Conservation (phyloP, 192 early-diverging fungal genomes). For the Pilaira anomala region DNA sequence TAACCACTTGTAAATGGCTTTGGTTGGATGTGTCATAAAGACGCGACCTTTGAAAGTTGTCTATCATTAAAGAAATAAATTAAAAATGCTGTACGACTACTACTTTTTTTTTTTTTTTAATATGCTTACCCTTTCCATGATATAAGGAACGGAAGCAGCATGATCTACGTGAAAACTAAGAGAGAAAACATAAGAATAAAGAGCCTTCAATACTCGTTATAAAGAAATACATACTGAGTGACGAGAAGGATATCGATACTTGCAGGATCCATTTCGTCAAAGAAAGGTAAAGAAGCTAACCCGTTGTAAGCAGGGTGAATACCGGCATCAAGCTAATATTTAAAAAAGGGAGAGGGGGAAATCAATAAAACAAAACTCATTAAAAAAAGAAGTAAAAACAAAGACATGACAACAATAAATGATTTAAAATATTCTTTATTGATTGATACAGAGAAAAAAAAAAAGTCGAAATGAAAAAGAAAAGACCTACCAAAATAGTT, state of each 20-base stretch:
- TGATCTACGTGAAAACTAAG: constrained; percentile 95
- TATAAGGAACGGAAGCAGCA: constrained; percentile 93
- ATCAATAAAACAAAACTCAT: no score
- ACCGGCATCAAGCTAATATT: constrained; percentile 91
- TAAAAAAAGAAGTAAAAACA: no score
- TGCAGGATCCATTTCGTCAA: constrained; percentile 90
- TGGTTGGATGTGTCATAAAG: constrained; percentile 99
- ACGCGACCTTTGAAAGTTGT: constrained; percentile 94
- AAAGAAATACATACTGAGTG: constrained; percentile 69
- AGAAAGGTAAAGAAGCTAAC: constrained; percentile 88
- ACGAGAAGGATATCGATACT: constrained; percentile 87
- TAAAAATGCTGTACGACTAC: constrained; percentile 2
- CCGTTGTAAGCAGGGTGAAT: constrained; percentile 92
- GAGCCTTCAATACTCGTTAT: neutral
- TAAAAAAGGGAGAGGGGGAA: no score
- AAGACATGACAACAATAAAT: no score
- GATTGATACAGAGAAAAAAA: no score
- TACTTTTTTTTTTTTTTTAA: neutral
- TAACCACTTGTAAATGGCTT: constrained; percentile 97
- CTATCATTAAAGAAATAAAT: constrained; percentile 34
- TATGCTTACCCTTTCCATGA: constrained; percentile 80
- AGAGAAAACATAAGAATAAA: neutral
- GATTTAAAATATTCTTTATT: no score
- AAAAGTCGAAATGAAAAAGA: no score
- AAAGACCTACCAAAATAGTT: constrained; percentile 74